Conservation (phyloP, 2,329 filamentous ascomycete genomes). For the Trichothecium roseum region DNA sequence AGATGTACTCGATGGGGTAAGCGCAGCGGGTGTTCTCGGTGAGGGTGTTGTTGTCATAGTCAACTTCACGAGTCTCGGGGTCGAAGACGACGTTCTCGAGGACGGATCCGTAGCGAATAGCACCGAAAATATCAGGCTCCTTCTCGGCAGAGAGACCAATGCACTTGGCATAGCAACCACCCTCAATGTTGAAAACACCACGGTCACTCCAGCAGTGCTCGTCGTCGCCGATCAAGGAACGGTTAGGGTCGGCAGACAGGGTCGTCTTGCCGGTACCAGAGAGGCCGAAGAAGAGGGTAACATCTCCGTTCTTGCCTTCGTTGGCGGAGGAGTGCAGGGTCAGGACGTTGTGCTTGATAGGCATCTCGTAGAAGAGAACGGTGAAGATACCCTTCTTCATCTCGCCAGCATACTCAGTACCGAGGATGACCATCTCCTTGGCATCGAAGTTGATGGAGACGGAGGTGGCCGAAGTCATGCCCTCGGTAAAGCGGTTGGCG, state of each 20-base stretch:
- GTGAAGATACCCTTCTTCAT: constrained; percentile 96
- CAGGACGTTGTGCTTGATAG: constrained; percentile 97
- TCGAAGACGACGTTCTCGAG: constrained; percentile 99
- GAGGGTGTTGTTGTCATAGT: constrained; percentile 90
- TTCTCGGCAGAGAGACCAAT: constrained; percentile 96
- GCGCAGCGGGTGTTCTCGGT: constrained; percentile 98
- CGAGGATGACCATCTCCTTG: constrained; percentile 99
- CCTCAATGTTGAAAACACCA: constrained; percentile 99
- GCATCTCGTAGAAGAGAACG: constrained; percentile 99
- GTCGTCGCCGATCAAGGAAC: constrained; percentile 91
- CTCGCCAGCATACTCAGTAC: constrained; percentile 88
- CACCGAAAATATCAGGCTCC: constrained; percentile 94
- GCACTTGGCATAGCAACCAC: constrained; percentile 98
- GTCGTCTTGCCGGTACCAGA: constrained; percentile 99
- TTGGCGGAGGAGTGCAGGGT: constrained; percentile 98
- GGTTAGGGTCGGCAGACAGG: constrained; percentile 92
- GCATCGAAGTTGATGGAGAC: constrained; percentile 98
- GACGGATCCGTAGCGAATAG: constrained; percentile 93
- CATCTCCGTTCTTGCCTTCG: constrained; percentile 87
- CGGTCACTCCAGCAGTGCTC: constrained; percentile 99
- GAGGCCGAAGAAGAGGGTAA: constrained; percentile 98
- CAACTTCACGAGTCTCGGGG: constrained; percentile 75
- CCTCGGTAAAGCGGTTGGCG: constrained; percentile 93
- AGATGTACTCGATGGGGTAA: constrained; percentile 98
- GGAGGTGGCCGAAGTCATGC: constrained; percentile 97